A percentile compares a stretch with the other conserved stretches of the same genome.
These are phyloP conservation scores for Polyporus tsugae DNA, from an alignment of 1,284 basidiomycete genomes.

Conservation along the genomic window DNA sequence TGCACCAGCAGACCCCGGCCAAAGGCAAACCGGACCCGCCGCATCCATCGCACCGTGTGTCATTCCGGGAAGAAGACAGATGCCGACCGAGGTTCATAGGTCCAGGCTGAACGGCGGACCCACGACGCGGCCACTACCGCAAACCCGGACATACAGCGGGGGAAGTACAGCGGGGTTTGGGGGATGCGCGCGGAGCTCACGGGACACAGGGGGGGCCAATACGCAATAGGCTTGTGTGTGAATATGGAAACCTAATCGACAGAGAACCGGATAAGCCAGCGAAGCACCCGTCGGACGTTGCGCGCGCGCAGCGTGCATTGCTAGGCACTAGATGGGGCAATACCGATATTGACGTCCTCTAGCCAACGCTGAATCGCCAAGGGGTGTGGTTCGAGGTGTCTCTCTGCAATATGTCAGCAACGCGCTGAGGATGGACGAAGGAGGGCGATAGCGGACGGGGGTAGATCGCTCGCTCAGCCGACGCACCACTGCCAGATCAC, in stretches of 20 bases:
- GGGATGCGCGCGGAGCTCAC: not conserved
- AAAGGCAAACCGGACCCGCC: not conserved
- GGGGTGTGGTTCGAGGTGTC: not conserved
- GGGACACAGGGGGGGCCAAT: not conserved
- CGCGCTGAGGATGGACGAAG: not conserved
- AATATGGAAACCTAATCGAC: not conserved
- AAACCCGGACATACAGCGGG: slow-evolving; percentile 1
- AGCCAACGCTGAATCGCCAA: not conserved
- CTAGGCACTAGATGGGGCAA: not conserved
- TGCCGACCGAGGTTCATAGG: not conserved
- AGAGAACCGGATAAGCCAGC: not conserved
- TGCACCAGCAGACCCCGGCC: not conserved
- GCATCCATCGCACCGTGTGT: not conserved
- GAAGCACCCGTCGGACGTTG: not conserved
- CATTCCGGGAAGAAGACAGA: not conserved
- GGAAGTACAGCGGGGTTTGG: not conserved
- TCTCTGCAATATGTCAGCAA: not conserved
- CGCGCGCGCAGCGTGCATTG: not conserved
- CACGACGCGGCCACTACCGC: slow-evolving; percentile 4
- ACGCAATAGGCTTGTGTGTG: not conserved
- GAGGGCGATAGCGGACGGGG: not conserved
- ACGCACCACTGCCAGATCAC: slow-evolving; percentile 32
- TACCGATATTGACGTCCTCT: not conserved
- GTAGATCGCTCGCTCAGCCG: slow-evolving; percentile 17
- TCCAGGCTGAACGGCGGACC: not conserved